Conservation (phyloP, 768 basidiomycete species). For the Macrolepiota albuminosa region DNA sequence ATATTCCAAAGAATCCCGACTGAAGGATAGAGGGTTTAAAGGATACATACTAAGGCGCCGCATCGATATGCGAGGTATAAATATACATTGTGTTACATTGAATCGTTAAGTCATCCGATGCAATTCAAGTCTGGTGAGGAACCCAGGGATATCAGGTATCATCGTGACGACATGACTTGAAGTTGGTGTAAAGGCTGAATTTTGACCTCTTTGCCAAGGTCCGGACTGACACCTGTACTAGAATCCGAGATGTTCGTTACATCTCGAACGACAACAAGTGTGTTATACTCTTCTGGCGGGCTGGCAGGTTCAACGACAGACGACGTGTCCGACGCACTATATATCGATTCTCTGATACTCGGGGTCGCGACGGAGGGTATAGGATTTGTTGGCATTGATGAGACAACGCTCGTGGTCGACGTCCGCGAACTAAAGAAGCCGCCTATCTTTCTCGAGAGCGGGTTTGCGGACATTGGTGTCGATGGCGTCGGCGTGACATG, state of each 20-base stretch:
- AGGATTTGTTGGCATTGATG: conserved; percentile 21
- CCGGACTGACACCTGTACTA: conserved; percentile 12
- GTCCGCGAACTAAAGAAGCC: conserved; percentile 62
- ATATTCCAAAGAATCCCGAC: background rate
- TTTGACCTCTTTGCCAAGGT: conserved; percentile 14
- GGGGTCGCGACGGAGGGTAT: conserved; percentile 22
- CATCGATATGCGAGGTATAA: background rate
- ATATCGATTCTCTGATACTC: conserved; percentile 36
- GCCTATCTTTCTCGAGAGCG: conserved; percentile 62
- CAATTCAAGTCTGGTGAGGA: background rate
- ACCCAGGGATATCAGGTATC: background rate
- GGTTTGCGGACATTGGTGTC: conserved; percentile 32
- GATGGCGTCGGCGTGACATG: conserved; percentile 21
- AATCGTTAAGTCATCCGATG: conserved; percentile 2
- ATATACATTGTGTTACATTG: background rate
- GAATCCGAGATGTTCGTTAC: conserved; percentile 24
- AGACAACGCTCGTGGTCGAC: conserved; percentile 16
- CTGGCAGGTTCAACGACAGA: conserved; percentile 57
- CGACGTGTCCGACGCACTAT: conserved; percentile 54
- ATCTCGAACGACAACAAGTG: conserved; percentile 24
- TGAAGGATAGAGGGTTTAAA: background rate
- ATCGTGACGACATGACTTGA: background rate
- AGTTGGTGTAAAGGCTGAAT: conserved; percentile 1
- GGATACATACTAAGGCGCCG: no score
- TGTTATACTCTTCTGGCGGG: conserved; percentile 37